Percentiles rank a stretch among this genome's conserved stretches.
phyloP scores from a whole-genome alignment of 2,329 filamentous ascomycete genomes.

The Penicillium sp. region DNA sequence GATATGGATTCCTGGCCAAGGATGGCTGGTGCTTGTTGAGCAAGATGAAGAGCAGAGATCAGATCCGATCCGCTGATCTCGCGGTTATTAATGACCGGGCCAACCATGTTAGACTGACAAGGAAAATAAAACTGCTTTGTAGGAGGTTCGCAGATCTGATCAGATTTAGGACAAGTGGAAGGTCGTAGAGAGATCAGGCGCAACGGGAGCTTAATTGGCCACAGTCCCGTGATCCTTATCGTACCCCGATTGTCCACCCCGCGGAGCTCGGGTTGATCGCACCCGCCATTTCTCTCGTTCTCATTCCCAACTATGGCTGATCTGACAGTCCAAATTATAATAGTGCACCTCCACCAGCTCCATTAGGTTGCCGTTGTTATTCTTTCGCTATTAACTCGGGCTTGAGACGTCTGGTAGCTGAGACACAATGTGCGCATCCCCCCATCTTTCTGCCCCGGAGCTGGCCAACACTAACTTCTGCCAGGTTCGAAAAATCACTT shows the following conservation, averaged over 20 bases:
- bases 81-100: conserved; percentile 14
- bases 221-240: conserved; percentile 29
- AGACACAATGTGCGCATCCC: conserved; percentile 4
- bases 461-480: neutral
- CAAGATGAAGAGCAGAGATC: conserved; percentile 45
- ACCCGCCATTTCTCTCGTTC: neutral
- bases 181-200: neutral
- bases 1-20: conserved; percentile 49
- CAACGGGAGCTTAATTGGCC: neutral
- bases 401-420: neutral
- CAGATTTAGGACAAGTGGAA: neutral
- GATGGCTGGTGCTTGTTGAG: conserved; percentile 45
- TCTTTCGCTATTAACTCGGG: neutral
- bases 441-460: neutral
- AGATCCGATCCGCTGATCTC: conserved; percentile 42
- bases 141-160: too few relatives aligned
- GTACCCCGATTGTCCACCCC: conserved; percentile 4
- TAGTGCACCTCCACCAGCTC: neutral
- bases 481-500: conserved; percentile 97
- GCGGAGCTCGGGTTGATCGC: conserved; percentile 7
- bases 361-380: neutral
- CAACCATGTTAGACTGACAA: conserved; percentile 9
- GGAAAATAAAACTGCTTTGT: neutral
- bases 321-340: neutral
- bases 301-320: neutral